These are phyloP conservation scores for Cryptococcus sp. DNA, from an alignment of 1,284 basidiomycete genomes.

Conservation along the genomic window DNA sequence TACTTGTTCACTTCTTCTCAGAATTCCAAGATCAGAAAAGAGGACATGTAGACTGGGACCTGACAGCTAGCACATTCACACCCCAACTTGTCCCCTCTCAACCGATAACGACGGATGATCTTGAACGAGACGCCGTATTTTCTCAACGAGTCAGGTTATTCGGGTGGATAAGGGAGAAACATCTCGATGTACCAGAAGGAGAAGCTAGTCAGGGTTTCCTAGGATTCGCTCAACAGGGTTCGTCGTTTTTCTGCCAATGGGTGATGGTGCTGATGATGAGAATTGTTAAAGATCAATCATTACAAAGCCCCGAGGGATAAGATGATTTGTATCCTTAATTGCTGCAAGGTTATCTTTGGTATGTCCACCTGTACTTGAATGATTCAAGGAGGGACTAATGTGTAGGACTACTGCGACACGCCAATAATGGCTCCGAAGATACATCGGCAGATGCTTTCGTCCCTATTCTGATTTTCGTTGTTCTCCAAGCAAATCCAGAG, in stretches of 20 bases:
- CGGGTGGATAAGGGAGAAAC: conserved; percentile 80
- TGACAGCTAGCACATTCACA: conserved; percentile 84
- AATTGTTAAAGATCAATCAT: conserved; percentile 93
- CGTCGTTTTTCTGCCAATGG: conserved; percentile 22
- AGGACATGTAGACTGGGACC: too few relatives aligned
- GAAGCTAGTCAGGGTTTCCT: conserved; percentile 68
- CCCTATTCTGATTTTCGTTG: conserved; percentile 90
- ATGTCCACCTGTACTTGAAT: conserved; percentile 32
- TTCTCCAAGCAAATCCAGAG: conserved; percentile 87
- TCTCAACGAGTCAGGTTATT: conserved; percentile 88
- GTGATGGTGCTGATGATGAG: conserved; percentile 46
- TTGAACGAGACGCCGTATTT: conserved; percentile 88
- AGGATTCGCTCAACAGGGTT: conserved; percentile 88
- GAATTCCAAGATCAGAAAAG: neutral
- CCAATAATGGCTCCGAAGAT: conserved; percentile 54
- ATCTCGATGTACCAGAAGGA: conserved; percentile 68
- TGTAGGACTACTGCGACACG: conserved; percentile 80
- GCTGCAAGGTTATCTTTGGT: conserved; percentile 99
- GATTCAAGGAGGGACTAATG: too few relatives aligned
- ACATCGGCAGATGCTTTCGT: conserved; percentile 85
- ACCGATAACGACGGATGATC: conserved; percentile 87
- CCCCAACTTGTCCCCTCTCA: conserved; percentile 65
- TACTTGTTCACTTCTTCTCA: conserved; percentile 4
- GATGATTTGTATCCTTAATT: conserved; percentile 94
- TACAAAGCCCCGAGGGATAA: conserved; percentile 99